Percentiles rank a stretch among this genome's conserved stretches.
These are phyloP conservation scores for Yamadazyma scolyti DNA, from an alignment of 805 yeast species.

Conservation along the genomic window DNA sequence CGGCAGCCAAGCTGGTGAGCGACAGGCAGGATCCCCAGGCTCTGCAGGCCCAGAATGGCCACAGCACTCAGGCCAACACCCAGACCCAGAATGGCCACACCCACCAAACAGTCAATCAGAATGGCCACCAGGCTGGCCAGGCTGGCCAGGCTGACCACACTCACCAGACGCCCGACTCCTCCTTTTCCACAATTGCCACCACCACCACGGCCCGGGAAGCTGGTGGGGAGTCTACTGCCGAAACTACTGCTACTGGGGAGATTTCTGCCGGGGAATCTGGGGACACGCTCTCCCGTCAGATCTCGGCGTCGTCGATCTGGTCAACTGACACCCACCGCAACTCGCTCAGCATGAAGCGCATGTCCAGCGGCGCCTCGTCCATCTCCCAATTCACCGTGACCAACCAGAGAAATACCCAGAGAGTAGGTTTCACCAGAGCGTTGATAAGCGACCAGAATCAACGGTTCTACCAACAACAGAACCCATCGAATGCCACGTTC, in stretches of 20 bases:
- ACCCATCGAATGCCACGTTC: conserved; percentile 5
- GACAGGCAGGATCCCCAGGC: neutral
- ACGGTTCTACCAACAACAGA: conserved; percentile 16
- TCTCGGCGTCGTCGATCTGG: conserved; percentile 34
- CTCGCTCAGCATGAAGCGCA: conserved; percentile 29
- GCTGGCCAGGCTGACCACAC: no score
- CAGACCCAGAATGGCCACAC: no score
- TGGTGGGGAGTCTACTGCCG: no score
- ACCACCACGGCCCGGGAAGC: no score
- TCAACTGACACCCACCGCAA: conserved; percentile 24
- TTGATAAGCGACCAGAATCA: conserved; percentile 28
- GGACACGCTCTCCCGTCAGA: conserved; percentile 19
- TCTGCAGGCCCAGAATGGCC: neutral
- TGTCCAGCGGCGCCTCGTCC: conserved; percentile 25
- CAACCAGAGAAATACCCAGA: conserved; percentile 9
- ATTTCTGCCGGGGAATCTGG: no score
- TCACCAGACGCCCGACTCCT: no score
- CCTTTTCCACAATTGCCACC: no score
- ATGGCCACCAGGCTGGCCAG: no score
- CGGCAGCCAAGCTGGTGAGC: neutral
- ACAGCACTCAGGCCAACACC: neutral
- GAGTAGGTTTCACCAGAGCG: conserved; percentile 42
- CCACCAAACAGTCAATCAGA: no score
- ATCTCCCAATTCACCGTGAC: conserved; percentile 21
- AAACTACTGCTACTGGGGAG: neutral